Evolutionary conservation across 257 asterid species (phyloP).

Genomic region (Fraxinus anomala): DNA sequence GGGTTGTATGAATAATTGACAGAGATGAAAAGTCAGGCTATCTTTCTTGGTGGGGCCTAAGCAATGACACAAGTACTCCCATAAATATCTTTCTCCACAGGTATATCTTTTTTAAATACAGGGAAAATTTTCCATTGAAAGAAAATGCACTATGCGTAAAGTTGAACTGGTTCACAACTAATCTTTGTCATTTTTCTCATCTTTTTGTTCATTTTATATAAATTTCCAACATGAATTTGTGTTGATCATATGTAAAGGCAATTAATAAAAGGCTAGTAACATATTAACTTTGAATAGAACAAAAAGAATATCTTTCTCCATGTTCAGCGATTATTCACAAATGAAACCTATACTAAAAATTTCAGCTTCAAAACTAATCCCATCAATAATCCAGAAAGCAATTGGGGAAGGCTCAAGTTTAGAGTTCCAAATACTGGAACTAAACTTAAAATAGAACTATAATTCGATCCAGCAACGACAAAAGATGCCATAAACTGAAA

Average conservation of each 20-base stretch:
- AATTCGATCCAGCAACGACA: background rate
- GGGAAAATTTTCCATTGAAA: conserved; percentile 7
- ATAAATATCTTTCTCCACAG: background rate
- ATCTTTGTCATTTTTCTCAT: background rate
- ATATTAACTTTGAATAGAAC: background rate
- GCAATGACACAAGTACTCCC: background rate
- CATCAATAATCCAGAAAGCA: conserved; percentile 18
- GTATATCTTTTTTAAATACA: conserved; percentile 1
- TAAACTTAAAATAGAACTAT: background rate
- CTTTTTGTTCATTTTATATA: background rate
- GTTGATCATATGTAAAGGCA: background rate
- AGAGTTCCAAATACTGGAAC: background rate
- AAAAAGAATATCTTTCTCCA: background rate
- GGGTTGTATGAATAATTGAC: background rate
- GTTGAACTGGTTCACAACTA: background rate
- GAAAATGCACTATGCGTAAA: conserved; percentile 2
- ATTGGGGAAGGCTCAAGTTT: background rate
- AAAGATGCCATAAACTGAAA: background rate
- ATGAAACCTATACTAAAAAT: background rate
- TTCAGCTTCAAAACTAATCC: background rate
- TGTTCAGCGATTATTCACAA: background rate
- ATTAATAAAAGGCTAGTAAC: background rate
- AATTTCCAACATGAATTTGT: background rate
- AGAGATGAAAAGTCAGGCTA: background rate
- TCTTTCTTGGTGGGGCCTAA: background rate